phyloP scores from a whole-genome alignment of 345 rosid species.

The Hibiscus tridactylites region DNA sequence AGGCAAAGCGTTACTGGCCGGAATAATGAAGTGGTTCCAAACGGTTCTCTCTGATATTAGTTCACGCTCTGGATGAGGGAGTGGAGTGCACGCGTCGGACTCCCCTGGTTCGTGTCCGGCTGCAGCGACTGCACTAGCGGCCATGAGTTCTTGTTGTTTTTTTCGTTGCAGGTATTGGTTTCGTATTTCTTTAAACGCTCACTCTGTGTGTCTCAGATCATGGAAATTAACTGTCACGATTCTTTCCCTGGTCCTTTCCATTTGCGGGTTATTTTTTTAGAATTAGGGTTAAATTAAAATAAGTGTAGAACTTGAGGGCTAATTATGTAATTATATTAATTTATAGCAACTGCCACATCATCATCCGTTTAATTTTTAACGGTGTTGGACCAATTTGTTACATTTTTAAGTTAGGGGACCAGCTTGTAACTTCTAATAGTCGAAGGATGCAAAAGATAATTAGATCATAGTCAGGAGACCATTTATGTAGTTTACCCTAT shows the following conservation, averaged over 20 bases:
- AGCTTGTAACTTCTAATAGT: no score
- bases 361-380: no score
- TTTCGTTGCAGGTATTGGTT: slow-evolving; percentile 47
- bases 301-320: no score
- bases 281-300: no score
- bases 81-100: slow-evolving; percentile 9
- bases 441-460: no score
- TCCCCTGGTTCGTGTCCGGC: no score
- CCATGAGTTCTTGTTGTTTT: slow-evolving; percentile 24
- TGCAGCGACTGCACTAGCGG: slow-evolving; percentile 10
- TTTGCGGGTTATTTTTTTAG: slow-evolving; percentile 15
- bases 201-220: slow-evolving; percentile 61
- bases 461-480: no score
- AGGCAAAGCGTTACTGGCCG: slow-evolving; percentile 46
- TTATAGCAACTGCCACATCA: no score
- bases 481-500: no score
- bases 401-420: no score
- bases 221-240: slow-evolving; percentile 80
- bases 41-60: slow-evolving; percentile 40
- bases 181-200: slow-evolving; percentile 49
- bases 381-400: no score
- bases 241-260: slow-evolving; percentile 72
- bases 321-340: no score
- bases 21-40: slow-evolving; percentile 67
- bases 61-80: slow-evolving; percentile 34